These are phyloP conservation scores for Termitomyces sp. DNA, from an alignment of 768 basidiomycete species.

Conservation along the genomic window DNA sequence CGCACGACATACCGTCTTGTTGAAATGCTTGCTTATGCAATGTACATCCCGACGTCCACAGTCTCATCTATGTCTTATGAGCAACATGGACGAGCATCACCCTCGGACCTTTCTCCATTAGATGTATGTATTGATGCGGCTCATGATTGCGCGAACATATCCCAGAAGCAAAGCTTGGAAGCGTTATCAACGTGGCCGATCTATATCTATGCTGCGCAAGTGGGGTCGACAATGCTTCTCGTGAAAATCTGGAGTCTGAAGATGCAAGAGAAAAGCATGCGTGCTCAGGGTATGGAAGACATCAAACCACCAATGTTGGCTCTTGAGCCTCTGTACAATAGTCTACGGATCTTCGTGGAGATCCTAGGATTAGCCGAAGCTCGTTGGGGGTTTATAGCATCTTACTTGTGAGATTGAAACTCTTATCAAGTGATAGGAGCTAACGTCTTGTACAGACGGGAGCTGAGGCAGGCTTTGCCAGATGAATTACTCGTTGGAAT, in stretches of 20 bases:
- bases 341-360: constrained; percentile 35
- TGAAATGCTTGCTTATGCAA: constrained; percentile 56
- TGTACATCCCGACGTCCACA: constrained; percentile 42
- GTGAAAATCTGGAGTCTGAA: constrained; percentile 55
- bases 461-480: constrained; percentile 9
- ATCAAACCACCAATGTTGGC: constrained; percentile 24
- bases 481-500: background rate
- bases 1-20: constrained; percentile 54
- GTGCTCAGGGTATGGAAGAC: constrained; percentile 20
- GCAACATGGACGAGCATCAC: constrained; percentile 12
- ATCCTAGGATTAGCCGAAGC: constrained; percentile 31
- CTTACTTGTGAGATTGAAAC: constrained; percentile 25
- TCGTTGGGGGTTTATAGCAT: constrained; percentile 28
- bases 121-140: constrained; percentile 57
- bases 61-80: background rate
- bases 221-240: constrained; percentile 48
- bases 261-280: constrained; percentile 32
- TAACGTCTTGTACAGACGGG: constrained; percentile 5
- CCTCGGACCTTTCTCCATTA: constrained; percentile 42
- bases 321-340: constrained; percentile 29
- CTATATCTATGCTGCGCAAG: constrained; percentile 40
- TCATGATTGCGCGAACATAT: constrained; percentile 52
- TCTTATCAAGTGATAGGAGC: background rate
- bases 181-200: constrained; percentile 37
- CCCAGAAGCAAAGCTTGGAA: constrained; percentile 43